Base-by-base conservation (phyloP, 495 filamentous ascomycete genomes). In the Xylaria curta region DNA sequence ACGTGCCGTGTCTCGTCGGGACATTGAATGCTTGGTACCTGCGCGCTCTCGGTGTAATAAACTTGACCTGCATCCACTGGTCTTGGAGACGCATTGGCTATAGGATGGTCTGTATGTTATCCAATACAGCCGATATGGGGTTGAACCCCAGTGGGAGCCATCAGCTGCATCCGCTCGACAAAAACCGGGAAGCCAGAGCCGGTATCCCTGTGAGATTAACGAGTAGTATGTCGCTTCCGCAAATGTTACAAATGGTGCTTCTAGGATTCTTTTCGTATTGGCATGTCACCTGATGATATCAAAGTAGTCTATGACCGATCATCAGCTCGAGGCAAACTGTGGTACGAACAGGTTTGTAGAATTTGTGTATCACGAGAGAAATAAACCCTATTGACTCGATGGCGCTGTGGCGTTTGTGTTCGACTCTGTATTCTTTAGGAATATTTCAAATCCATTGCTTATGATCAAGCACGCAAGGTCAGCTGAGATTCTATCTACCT, bases 41-140 rank as follows among this genome's bases (percentile, higher is more conserved):
- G 58, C 24, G 26, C 36, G 68, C 28, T 70, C 58, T 70, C 56
- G 68, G 68, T 53, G 58, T 62, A 70, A 70, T 70, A 44, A 63
- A 54, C 63, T 40, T 54, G 42, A 51, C 68, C 68, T 63, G 68
- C 68, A 51, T 63, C 21, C 26, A 53, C 44, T 44, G 21, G 36
- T 38, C 53, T 38, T 67, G 65, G 65, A 44, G 66, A 13, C 33
- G 24, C 66, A 38, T 58, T 44, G 33, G 58, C 56, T 51, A 70
- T 53, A 63, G 42, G 15, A 56, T 53, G 44, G 31, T 46, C 33
- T 26, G 31, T 26, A 65, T 64, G 47, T 40, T 36, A 59, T 47
- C 66, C 61, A 60, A 61, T 70, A 70, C 59, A 63, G 56, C 59
- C 68, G 42, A 56, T 59, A 67, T 54, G 49, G 65, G 33, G 47